Percentiles rank a stretch among this genome's conserved stretches.
phyloP scores from a whole-genome alignment of 148 eudicot species.

The Cornus florida region DNA sequence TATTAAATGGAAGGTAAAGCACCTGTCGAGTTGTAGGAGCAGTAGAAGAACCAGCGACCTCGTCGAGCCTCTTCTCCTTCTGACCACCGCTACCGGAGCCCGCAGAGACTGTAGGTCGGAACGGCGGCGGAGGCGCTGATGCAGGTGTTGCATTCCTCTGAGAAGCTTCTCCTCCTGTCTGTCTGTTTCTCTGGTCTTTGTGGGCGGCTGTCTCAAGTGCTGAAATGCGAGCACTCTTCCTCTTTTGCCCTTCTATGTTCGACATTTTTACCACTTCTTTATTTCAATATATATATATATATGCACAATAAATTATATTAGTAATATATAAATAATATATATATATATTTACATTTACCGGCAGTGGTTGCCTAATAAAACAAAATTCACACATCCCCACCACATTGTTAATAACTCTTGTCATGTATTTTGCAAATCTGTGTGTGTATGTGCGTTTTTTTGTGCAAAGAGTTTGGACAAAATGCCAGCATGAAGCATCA shows the following conservation, averaged over 20 bases:
- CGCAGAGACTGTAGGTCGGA: not conserved
- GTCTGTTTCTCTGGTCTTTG: not conserved
- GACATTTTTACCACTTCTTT: slow-evolving; percentile 12
- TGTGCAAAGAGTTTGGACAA: too few relatives aligned
- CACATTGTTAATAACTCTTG: too few relatives aligned
- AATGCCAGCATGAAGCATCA: too few relatives aligned
- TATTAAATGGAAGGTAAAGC: not conserved
- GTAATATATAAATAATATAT: too few relatives aligned
- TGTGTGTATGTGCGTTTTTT: too few relatives aligned
- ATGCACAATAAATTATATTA: too few relatives aligned
- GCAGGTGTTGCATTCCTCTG: slow-evolving; percentile 4
- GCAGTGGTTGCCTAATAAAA: too few relatives aligned
- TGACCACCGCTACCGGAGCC: slow-evolving; percentile 1
- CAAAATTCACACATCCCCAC: too few relatives aligned
- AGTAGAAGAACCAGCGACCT: slow-evolving; percentile 1
- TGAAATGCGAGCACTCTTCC: slow-evolving; percentile 13
- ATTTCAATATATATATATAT: not conserved
- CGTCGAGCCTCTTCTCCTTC: slow-evolving; percentile 20
- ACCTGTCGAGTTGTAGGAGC: slow-evolving; percentile 15
- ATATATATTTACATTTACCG: too few relatives aligned
- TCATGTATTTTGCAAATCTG: too few relatives aligned
- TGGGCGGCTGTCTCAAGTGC: slow-evolving; percentile 10
- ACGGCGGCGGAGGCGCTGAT: not conserved
- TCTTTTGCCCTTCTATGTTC: slow-evolving; percentile 3
- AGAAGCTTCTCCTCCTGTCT: not conserved